Base-by-base conservation (phyloP, 2,329 filamentous ascomycete species). In the Ascochyta lentis region DNA sequence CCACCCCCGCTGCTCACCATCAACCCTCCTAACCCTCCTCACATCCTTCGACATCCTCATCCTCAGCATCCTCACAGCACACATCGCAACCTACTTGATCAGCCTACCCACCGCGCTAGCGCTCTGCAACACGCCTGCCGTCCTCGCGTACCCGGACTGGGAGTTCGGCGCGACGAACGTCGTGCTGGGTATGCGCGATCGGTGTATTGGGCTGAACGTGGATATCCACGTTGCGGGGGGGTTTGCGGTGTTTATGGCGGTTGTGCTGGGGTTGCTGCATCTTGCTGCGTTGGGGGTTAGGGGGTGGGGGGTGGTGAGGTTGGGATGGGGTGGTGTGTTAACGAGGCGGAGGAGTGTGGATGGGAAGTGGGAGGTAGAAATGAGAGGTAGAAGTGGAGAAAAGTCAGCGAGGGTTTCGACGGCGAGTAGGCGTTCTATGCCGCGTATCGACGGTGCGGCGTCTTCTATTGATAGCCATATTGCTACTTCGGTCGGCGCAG, bases 81-180 rank as follows among this genome's bases (percentile, higher is more conserved):
- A 61, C 41, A 58, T 51, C 9, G 23, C 38, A 38, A 40, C 43
- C 15, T 66, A 61, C 46, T 51, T 63, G 29, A 10, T 46, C 49
- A 44, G 50, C 19, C 42, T 60, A 3, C 43, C 43, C 6, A 37
- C 47, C 3, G 50, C 55, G 24, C 22, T 60, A 24, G 27, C 45
- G 1, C 50, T 51, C 44, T 65, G 62, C 52, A 12, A 10, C 26
- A 27, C 27, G 4, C 46, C 35, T 6, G 16, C 27, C 0, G 39
- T 48, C 9, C 3, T 33, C n/a, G 6, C 22, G 4, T 27, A 31
- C 1, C 35, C 46, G 6, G 29, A 41, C 13, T 23, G 27, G n/a
- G n/a, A 23, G 16, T 35, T 45, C 19, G 42, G 42, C 3, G 19
- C 7, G 7, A 19, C 8, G 2, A 43, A 47, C 3, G 6, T 47